Conservation (phyloP, 2,329 filamentous ascomycete genomes). For the Dendryphion nanum region DNA sequence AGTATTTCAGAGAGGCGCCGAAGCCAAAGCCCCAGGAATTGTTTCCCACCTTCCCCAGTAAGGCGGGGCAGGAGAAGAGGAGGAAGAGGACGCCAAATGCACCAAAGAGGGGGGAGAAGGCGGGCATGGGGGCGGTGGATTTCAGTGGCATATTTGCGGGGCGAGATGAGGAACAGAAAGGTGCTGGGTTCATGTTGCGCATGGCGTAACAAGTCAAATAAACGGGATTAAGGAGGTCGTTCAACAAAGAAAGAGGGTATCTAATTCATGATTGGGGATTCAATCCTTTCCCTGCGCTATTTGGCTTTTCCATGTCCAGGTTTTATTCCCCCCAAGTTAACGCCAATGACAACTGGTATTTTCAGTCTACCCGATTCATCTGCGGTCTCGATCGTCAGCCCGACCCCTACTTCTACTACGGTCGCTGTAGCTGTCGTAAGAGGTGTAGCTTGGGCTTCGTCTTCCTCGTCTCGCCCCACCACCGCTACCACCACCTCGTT, state of each 20-base stretch:
- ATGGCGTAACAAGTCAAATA: too few relatives aligned
- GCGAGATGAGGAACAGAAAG: slow-evolving; percentile 47
- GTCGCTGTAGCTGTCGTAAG: slow-evolving; percentile 58
- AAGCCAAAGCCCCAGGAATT: slow-evolving; percentile 85
- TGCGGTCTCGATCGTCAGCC: slow-evolving; percentile 26
- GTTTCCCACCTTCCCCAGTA: slow-evolving; percentile 96
- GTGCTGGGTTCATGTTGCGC: slow-evolving; percentile 46
- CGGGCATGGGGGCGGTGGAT: slow-evolving; percentile 48
- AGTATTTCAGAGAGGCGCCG: slow-evolving; percentile 87
- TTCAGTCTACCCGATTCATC: too few relatives aligned
- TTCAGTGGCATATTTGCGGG: slow-evolving; percentile 52
- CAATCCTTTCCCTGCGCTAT: too few relatives aligned
- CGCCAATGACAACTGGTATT: too few relatives aligned
- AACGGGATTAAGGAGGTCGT: too few relatives aligned
- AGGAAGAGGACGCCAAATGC: slow-evolving; percentile 76
- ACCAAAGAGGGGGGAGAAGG: slow-evolving; percentile 71
- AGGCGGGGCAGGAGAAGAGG: slow-evolving; percentile 85
- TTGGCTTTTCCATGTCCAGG: too few relatives aligned
- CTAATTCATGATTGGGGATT: too few relatives aligned
- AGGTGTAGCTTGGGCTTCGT: slow-evolving; percentile 62
- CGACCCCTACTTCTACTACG: slow-evolving; percentile 48
- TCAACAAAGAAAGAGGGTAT: too few relatives aligned
- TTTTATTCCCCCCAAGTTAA: too few relatives aligned
- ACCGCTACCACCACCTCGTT: slow-evolving; percentile 26
- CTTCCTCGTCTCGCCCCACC: too few relatives aligned